Evolutionary conservation across 1,284 basidiomycete species (phyloP).

Genomic region (Apiotrichum veenhuisii): DNA sequence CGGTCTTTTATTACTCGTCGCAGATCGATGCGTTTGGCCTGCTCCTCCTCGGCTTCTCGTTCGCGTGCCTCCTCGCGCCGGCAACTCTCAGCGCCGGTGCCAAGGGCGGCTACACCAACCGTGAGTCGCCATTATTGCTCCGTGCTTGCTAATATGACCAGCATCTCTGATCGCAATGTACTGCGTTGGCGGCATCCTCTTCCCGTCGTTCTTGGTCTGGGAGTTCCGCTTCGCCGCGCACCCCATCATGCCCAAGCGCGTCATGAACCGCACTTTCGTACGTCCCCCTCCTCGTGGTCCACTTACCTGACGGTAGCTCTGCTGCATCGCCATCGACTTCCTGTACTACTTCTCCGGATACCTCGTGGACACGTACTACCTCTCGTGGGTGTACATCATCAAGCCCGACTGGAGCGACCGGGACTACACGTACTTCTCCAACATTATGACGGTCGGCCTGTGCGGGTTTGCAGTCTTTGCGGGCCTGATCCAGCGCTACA

Average conservation of each 20-base stretch:
- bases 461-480: slow-evolving; percentile 38
- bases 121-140: slow-evolving; percentile 17
- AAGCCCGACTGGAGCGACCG: slow-evolving; percentile 2
- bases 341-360: slow-evolving; percentile 35
- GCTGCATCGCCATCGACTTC: slow-evolving; percentile 37
- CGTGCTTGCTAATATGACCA: slow-evolving; percentile 13
- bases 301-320: slow-evolving; percentile 2
- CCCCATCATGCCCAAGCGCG: slow-evolving; percentile 48
- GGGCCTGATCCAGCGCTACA: slow-evolving; percentile 41
- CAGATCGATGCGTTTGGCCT: slow-evolving; percentile 47
- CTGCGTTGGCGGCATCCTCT: slow-evolving; percentile 45
- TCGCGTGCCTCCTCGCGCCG: slow-evolving; percentile 47
- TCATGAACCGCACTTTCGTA: slow-evolving; percentile 49
- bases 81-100: slow-evolving; percentile 42
- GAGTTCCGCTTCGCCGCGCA: slow-evolving; percentile 44
- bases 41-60: slow-evolving; percentile 45
- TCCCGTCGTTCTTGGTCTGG: slow-evolving; percentile 46
- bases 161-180: slow-evolving; percentile 51
- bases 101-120: slow-evolving; percentile 43
- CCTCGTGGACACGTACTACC: slow-evolving; percentile 36
- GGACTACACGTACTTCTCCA: slow-evolving; percentile 27
- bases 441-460: slow-evolving; percentile 26
- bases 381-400: slow-evolving; percentile 37
- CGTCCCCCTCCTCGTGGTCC: not conserved
- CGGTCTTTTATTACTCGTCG: slow-evolving; percentile 24